Evolutionary conservation across 306 rosid species (phyloP), one percentile per base, ranked within the genome.

Genomic region (Vicia villosa): DNA sequence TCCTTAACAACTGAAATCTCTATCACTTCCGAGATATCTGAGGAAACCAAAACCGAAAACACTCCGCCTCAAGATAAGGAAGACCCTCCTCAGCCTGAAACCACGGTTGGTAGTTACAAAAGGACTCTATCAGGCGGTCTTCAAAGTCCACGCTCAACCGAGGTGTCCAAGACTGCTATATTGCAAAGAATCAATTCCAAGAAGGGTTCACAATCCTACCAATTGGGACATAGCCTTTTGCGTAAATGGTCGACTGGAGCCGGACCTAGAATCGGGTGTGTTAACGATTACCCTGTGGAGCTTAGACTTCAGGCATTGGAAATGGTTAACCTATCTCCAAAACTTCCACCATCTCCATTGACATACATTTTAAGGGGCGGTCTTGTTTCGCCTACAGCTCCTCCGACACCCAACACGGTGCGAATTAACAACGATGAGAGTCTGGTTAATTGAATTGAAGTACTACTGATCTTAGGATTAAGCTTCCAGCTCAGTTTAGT

Each of bases 221-320:
- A 94, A 77, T 65, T 94, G 49, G 99, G 99, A 36, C 83, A 91
- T 66, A 83, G 85, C n/a, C 86, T 94, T 30, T 81, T 92, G 1
- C 90, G 79, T 21, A 84, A 76, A 70, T 94, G 99, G 99, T 85
- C 96, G 16, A 87, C 96, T 0, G 99, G 99, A 69, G 95, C 92
- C 38, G 99, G 99, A 41, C 99, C 99, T 5, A 91, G 99, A 74
- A 94, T 94, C 36, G 97, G 99, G 28, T 94, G 97, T 69, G 92
- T 94, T 43, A 91, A 92, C 52, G 99, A 94, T 70, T 94, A 91
- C 72, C 99, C 99, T 10, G 74, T 69, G 3, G 89, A 91, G 78
- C 81, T 94, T 67, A 87, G 97, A 65, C 68, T 24, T 3, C 97
- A 94, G 77, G 99, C 99, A 17, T 76, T 94, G 70, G 99, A 91